A percentile compares a stretch with the other conserved stretches of the same genome.
phyloP scores from a whole-genome alignment of 2,329 filamentous ascomycete species.

The Penicillium sumatraense region DNA sequence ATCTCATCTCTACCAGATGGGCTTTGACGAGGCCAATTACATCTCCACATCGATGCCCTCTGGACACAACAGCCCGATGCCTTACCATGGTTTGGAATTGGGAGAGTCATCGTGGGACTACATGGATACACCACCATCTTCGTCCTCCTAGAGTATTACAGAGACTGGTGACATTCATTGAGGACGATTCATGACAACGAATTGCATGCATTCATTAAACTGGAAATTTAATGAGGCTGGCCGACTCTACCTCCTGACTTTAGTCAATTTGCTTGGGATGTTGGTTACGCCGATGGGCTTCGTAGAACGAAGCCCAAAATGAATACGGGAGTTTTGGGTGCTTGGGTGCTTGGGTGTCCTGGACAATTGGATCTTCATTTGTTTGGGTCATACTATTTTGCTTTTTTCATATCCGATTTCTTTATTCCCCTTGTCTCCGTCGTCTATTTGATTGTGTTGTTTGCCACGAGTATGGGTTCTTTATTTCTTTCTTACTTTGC shows the following conservation, averaged over 20 bases:
- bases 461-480: background rate
- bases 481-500: background rate
- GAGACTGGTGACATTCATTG: background rate
- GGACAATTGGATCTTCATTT: background rate
- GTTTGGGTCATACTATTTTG: background rate
- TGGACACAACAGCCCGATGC: conserved; percentile 10
- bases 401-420: background rate
- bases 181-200: conserved; percentile 5
- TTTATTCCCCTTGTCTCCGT: background rate
- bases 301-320: conserved; percentile 10
- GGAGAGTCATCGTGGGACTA: background rate
- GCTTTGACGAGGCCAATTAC: background rate
- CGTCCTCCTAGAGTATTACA: background rate
- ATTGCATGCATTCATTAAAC: background rate
- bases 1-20: conserved; percentile 2
- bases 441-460: background rate
- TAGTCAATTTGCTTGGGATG: background rate
- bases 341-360: conserved; percentile 5
- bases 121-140: background rate
- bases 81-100: conserved; percentile 5
- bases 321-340: conserved; percentile 3
- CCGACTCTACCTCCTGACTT: background rate
- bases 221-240: conserved; percentile 10
- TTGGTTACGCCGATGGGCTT: conserved; percentile 16
- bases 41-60: background rate